Conservation (phyloP, 1,284 basidiomycete species). For the Cerioporus squamosus region DNA sequence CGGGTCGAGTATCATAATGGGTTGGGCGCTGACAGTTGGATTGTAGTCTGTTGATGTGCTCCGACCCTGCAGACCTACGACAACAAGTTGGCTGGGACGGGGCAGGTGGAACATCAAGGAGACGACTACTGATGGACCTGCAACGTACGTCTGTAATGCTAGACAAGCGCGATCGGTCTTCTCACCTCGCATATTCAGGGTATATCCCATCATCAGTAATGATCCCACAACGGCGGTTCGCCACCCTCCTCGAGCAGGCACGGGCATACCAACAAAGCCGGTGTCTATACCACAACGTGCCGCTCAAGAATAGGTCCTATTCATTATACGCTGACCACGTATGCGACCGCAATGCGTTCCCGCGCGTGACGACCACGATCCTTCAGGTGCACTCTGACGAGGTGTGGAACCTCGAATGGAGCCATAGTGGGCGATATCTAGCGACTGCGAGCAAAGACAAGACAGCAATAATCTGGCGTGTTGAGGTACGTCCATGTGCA, state of each 20-base stretch:
- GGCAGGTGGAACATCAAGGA: conserved; percentile 78
- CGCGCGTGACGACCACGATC: conserved; percentile 82
- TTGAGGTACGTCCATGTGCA: conserved; percentile 60
- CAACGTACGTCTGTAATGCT: conserved; percentile 65
- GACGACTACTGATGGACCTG: conserved; percentile 75
- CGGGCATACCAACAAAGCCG: conserved; percentile 77
- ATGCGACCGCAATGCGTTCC: conserved; percentile 84
- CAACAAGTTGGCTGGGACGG: conserved; percentile 91
- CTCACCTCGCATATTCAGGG: conserved; percentile 48
- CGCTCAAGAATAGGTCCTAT: conserved; percentile 59
- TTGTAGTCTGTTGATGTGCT: conserved; percentile 86
- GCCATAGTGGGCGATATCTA: conserved; percentile 83
- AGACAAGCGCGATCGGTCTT: background rate
- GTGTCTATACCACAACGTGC: conserved; percentile 83
- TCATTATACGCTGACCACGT: conserved; percentile 88
- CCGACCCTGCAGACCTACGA: conserved; percentile 82
- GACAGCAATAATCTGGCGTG: conserved; percentile 88
- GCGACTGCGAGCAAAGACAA: conserved; percentile 91
- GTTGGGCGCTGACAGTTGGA: background rate
- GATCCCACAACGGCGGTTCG: conserved; percentile 90
- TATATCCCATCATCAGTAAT: conserved; percentile 90
- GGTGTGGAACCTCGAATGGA: conserved; percentile 97
- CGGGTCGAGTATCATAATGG: too few species aligned
- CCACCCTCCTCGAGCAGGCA: conserved; percentile 87
- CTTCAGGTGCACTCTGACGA: conserved; percentile 89